Evolutionary conservation across 2,329 filamentous ascomycete species (phyloP), one percentile per base, ranked within the genome.

Genomic region (Westerdykella aurantiaca): DNA sequence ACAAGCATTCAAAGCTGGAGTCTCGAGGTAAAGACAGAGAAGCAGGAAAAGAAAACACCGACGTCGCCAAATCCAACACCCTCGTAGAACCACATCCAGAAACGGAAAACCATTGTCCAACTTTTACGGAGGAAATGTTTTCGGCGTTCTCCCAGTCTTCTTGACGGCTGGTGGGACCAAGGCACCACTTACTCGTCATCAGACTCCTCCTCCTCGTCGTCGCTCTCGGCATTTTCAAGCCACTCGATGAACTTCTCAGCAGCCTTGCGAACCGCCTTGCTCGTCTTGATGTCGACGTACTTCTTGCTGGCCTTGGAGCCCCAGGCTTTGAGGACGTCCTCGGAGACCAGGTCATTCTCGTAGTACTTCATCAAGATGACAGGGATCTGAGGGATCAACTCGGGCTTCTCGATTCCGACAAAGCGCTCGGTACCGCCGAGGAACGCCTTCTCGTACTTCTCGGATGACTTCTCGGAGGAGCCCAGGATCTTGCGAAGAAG

Each of bases 261-360:
- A 53, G 88, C 86, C 77, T 94, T 91, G 74, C 90, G 88, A 51
- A 97, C 89, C 79, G 94, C 95, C 78, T 89, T 91, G 73, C 88
- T 95, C 49, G 83, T 90, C 47, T 83, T 67, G 48, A 94, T 71
- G 67, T 97, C 91, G 57, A 94, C 87, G 68, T 97, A 97, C 76
- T 96, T 96, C 84, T 95, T 96, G 81, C 88, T 95, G 47, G 91
- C 89, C 78, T 93, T 95, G 65, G 80, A 79, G 53, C 90, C 91
- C 91, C 93, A 98, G 57, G 85, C 84, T 71, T 84, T 86, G 65
- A 95, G 81, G 13, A 89, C 81, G 51, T 95, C 90, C 74, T 98
- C 93, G 41, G 79, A 82, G 59, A 95, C 75, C 43, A 98, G 78
- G 56, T 98, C 93, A 61, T 88, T 78, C 71, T 96, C 81, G 72